Conservation (phyloP, 192 early-diverging fungal species). For the Umbelopsis isabellina region DNA sequence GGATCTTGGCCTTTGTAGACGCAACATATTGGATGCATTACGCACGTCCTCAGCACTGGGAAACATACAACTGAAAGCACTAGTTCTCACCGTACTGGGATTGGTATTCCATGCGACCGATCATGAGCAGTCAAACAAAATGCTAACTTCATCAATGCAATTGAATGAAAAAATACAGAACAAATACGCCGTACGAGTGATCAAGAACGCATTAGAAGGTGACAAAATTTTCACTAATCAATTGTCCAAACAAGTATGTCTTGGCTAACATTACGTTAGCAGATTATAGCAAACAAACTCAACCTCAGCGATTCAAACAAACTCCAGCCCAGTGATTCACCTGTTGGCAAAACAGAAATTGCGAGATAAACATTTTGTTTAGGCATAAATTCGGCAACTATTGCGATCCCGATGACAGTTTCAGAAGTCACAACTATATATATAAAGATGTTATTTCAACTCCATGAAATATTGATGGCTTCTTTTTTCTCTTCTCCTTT, state of each 20-base stretch:
- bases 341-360: not conserved
- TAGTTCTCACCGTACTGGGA: constrained; percentile 44
- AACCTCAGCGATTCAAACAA: no score
- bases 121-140: constrained; percentile 49
- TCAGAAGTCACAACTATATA: constrained; percentile 3
- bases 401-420: constrained; percentile 10
- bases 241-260: no score
- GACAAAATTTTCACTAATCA: no score
- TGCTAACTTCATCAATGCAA: constrained; percentile 39
- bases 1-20: constrained; percentile 16
- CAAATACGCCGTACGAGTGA: constrained; percentile 3
- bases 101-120: constrained; percentile 41
- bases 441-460: not conserved
- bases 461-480: not conserved
- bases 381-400: no score
- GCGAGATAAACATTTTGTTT: not conserved
- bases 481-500: not conserved
- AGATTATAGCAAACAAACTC: no score
- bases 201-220: not conserved
- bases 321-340: not conserved
- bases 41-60: constrained; percentile 31
- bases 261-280: no score
- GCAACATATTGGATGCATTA: constrained; percentile 44
- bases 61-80: constrained; percentile 46
- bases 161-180: constrained; percentile 7